These are phyloP conservation scores for Eucalyptus regnans DNA, from an alignment of 345 rosid species.

Conservation along the genomic window DNA sequence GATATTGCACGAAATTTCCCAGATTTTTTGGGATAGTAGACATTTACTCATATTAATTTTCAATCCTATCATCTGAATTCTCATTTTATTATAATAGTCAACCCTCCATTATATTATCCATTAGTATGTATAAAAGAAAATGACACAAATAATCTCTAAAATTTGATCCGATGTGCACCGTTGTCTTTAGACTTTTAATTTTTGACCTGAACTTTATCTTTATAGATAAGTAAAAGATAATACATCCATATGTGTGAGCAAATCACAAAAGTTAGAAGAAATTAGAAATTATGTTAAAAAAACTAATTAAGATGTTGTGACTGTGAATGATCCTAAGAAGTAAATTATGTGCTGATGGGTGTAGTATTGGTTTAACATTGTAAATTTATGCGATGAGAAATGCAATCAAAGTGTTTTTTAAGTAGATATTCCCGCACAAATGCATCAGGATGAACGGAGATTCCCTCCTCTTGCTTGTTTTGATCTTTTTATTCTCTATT, in stretches of 20 bases:
- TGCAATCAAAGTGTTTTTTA: not conserved
- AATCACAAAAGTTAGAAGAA: not conserved
- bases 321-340: not conserved
- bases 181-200: too few relatives aligned
- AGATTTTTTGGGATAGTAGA: not conserved
- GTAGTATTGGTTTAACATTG: not conserved
- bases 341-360: not conserved
- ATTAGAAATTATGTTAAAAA: not conserved
- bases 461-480: not conserved
- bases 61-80: not conserved
- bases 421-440: not conserved
- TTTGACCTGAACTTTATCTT: not conserved
- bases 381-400: not conserved
- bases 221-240: not conserved
- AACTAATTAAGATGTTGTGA: not conserved
- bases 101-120: not conserved
- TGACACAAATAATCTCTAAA: not conserved
- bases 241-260: not conserved
- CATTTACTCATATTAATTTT: not conserved
- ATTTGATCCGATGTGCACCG: rapidly evolving
- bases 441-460: not conserved
- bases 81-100: not conserved
- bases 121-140: not conserved
- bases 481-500: not conserved
- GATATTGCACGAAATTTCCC: not conserved